phyloP scores from a whole-genome alignment of 768 basidiomycete genomes.

The Stropharia rugosoannulata region DNA sequence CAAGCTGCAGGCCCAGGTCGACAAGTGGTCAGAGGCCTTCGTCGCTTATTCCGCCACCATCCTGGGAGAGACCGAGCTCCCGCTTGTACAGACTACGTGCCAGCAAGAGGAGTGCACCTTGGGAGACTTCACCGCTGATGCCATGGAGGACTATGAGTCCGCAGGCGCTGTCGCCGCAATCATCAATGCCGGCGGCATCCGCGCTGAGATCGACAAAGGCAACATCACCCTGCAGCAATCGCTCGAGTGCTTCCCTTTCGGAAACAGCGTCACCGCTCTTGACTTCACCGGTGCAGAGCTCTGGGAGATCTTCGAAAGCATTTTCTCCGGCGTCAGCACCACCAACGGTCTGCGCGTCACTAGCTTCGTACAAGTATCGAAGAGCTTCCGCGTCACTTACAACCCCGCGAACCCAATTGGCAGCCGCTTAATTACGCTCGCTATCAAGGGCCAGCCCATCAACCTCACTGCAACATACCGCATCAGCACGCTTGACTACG shows the following conservation, averaged over 20 bases:
- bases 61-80: slow-evolving; percentile 32
- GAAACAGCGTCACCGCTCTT: slow-evolving; percentile 39
- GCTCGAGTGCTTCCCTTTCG: slow-evolving; percentile 43
- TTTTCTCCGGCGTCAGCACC: slow-evolving; percentile 28
- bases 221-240: slow-evolving; percentile 39
- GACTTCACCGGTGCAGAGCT: slow-evolving; percentile 37
- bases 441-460: slow-evolving; percentile 25
- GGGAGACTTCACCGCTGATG: slow-evolving; percentile 42
- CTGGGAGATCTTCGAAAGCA: slow-evolving; percentile 43
- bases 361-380: slow-evolving; percentile 42
- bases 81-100: slow-evolving; percentile 39
- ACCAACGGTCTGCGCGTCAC: slow-evolving; percentile 30
- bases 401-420: slow-evolving; percentile 26
- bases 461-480: slow-evolving; percentile 25
- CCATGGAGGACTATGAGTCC: slow-evolving; percentile 35
- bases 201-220: slow-evolving; percentile 37
- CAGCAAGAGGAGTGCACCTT: slow-evolving; percentile 42
- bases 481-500: slow-evolving; percentile 32
- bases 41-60: slow-evolving; percentile 30
- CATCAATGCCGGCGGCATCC: slow-evolving; percentile 44
- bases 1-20: slow-evolving; percentile 35
- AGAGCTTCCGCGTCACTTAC: slow-evolving; percentile 31
- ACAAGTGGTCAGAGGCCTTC: slow-evolving; percentile 39
- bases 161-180: slow-evolving; percentile 28
- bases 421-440: slow-evolving; percentile 28